Evolutionary conservation across 2,329 filamentous ascomycete species (phyloP).

Genomic region (Chrysosphaeria jannelii): DNA sequence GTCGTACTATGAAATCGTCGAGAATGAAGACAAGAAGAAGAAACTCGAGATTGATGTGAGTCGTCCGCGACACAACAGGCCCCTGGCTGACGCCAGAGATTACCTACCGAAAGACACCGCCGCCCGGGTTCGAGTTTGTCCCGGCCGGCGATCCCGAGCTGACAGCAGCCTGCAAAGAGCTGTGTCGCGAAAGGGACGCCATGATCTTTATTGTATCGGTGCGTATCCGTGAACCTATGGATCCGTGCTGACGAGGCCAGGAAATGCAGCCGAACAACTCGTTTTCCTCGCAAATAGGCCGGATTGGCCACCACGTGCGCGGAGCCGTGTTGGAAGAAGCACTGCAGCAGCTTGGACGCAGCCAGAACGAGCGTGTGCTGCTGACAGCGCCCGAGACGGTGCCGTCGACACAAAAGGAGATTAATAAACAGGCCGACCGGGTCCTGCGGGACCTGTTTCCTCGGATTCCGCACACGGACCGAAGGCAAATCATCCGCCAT

Average conservation of each 20-base stretch:
- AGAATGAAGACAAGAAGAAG: slow-evolving; percentile 32
- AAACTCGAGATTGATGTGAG: slow-evolving; percentile 30
- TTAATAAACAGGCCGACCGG: slow-evolving; percentile 29
- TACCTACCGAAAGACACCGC: slow-evolving; percentile 19
- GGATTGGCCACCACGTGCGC: slow-evolving; percentile 28
- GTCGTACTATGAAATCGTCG: slow-evolving; percentile 30
- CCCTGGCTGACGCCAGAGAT: slow-evolving; percentile 13
- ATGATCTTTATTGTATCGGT: slow-evolving; percentile 39
- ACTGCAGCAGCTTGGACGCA: slow-evolving; percentile 7
- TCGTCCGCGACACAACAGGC: background rate
- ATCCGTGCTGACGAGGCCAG: no score
- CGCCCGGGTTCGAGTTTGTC: slow-evolving; percentile 30
- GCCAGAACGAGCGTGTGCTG: slow-evolving; percentile 6
- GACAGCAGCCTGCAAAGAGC: slow-evolving; percentile 29
- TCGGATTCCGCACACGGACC: slow-evolving; percentile 32
- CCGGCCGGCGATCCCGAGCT: slow-evolving; percentile 29
- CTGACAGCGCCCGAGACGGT: slow-evolving; percentile 18
- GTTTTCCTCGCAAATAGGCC: slow-evolving; percentile 26
- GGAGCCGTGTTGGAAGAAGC: slow-evolving; percentile 28
- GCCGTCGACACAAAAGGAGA: slow-evolving; percentile 25
- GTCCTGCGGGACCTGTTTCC: slow-evolving; percentile 33
- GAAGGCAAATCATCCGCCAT: slow-evolving; percentile 28
- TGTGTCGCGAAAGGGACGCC: slow-evolving; percentile 27
- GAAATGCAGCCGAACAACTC: no score
- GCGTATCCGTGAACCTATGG: slow-evolving; percentile 9